Conservation (phyloP, 108 stramenopile genomes). For the Seminavis robusta region DNA sequence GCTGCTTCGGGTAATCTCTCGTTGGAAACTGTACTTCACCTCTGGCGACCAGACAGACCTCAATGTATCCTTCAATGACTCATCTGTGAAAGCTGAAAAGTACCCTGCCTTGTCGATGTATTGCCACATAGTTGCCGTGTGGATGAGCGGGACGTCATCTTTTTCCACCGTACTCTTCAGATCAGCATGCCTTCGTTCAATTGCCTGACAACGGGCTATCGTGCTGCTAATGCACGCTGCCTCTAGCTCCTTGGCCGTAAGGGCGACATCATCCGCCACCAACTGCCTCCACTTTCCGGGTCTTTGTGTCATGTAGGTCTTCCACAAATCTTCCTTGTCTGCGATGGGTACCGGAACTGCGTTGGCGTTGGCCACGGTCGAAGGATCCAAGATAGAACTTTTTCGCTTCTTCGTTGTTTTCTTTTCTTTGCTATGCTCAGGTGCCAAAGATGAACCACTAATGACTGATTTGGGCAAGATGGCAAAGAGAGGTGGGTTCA, state of each 20-base stretch:
- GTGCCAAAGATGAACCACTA: not conserved
- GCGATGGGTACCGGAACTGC: too few species aligned
- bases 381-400: not conserved
- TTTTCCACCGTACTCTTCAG: not conserved
- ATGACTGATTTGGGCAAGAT: not conserved
- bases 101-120: slow-evolving; percentile 12
- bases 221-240: not conserved
- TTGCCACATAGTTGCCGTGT: slow-evolving; percentile 12
- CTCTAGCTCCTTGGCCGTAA: slow-evolving; percentile 6
- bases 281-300: slow-evolving; percentile 2
- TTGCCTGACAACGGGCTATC: not conserved
- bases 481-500: not conserved
- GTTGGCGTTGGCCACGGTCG: not conserved
- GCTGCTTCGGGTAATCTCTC: not conserved
- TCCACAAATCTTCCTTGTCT: too few species aligned
- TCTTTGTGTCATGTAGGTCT: too few species aligned
- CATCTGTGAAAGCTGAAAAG: not conserved
- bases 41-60: not conserved
- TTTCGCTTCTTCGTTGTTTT: not conserved
- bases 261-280: slow-evolving; percentile 6
- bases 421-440: not conserved
- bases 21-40: not conserved
- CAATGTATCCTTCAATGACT: not conserved
- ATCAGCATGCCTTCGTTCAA: not conserved
- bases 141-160: not conserved